Percentiles rank a stretch among this genome's conserved stretches.
These are phyloP conservation scores for Aspergillus sp. DNA, from an alignment of 2,329 filamentous ascomycete species.

Conservation along the genomic window DNA sequence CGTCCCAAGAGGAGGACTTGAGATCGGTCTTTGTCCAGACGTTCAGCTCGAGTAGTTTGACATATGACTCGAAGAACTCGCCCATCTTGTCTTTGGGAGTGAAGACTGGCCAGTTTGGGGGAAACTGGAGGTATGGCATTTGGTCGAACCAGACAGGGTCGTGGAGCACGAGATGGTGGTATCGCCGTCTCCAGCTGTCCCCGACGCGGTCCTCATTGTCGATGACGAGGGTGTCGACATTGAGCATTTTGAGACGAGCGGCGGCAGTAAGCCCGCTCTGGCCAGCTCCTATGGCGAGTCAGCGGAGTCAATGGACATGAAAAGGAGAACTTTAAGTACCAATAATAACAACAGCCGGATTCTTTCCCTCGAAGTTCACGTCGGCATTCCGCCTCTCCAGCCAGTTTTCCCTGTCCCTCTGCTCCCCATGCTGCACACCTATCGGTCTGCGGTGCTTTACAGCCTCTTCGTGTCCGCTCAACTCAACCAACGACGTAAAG, in stretches of 20 bases:
- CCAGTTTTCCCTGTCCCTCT: constrained; percentile 51
- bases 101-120: constrained; percentile 57
- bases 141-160: constrained; percentile 52
- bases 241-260: constrained; percentile 51
- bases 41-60: constrained; percentile 56
- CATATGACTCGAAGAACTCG: constrained; percentile 60
- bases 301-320: no score
- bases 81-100: constrained; percentile 63
- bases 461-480: constrained; percentile 47
- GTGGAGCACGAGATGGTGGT: constrained; percentile 58
- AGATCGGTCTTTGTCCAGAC: constrained; percentile 53
- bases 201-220: constrained; percentile 51
- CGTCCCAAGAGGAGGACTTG: constrained; percentile 42
- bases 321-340: no score
- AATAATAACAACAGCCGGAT: constrained; percentile 53
- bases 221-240: constrained; percentile 48
- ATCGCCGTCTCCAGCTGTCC: constrained; percentile 56
- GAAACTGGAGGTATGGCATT: constrained; percentile 57
- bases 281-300: constrained; percentile 47
- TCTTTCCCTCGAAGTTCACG: constrained; percentile 40
- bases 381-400: constrained; percentile 44
- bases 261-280: constrained; percentile 51
- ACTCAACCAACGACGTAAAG: constrained; percentile 49
- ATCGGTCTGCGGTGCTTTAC: constrained; percentile 40
- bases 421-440: constrained; percentile 49